These are phyloP conservation scores for Nannizzia gypsea DNA, from an alignment of 2,329 filamentous ascomycete genomes.

Conservation along the genomic window DNA sequence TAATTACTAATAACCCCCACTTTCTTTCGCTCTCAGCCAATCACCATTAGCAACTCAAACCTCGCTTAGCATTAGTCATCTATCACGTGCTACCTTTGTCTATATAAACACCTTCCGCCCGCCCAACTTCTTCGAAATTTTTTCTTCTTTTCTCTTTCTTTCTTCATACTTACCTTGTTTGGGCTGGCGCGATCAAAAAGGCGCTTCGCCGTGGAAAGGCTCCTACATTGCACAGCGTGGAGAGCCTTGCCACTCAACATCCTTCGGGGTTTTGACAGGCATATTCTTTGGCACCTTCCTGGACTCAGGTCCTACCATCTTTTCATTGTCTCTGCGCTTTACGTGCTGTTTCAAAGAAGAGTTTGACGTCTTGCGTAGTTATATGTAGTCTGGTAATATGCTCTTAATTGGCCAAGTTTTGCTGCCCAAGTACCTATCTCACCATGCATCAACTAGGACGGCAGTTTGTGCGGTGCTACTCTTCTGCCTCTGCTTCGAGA, in stretches of 20 bases:
- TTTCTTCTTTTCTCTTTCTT: constrained; percentile 30
- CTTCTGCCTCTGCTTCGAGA: neutral
- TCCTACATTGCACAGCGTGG: constrained; percentile 50
- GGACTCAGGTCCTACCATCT: constrained; percentile 20
- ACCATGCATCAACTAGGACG: neutral
- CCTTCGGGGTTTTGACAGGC: constrained; percentile 39
- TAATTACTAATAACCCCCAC: neutral
- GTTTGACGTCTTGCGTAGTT: neutral
- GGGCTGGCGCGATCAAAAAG: constrained; percentile 38
- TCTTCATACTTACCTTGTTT: constrained; percentile 44
- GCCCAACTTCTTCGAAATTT: constrained; percentile 14
- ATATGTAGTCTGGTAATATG: neutral
- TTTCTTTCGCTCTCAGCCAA: constrained; percentile 8
- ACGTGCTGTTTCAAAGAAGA: constrained; percentile 29
- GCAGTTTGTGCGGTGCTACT: neutral
- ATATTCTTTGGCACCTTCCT: constrained; percentile 40
- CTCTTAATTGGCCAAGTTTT: neutral
- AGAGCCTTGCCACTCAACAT: constrained; percentile 39
- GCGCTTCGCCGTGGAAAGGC: constrained; percentile 36
- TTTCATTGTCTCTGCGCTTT: constrained; percentile 33
- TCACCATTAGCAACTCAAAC: neutral
- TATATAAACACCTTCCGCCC: constrained; percentile 24
- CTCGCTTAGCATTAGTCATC: constrained; percentile 26
- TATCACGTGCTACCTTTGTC: neutral
- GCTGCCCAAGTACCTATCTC: neutral